Evolutionary conservation across 1,284 basidiomycete genomes (phyloP), one percentile per base, ranked within the genome.

Genomic region (Mrakiaceae sp.): DNA sequence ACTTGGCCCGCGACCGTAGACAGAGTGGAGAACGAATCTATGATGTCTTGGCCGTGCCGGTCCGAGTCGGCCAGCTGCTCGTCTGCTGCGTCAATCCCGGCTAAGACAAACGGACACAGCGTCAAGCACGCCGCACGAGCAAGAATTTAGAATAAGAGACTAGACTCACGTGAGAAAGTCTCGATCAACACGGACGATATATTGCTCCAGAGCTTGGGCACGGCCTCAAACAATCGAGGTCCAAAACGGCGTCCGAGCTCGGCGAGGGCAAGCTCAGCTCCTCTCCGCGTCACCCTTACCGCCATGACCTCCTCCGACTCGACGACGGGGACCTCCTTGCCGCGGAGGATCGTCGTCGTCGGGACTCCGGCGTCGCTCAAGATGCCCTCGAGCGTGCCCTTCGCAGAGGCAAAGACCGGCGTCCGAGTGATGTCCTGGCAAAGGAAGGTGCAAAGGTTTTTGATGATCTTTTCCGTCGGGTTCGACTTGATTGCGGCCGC

Each of bases 401-500:
- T 83, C 6, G 79, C 78, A 72, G 81, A 82, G 5, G 85, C 81
- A 74, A 98, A 98, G 2, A 95, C 87, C 1, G 95, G 93, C 0
- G 94, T 97, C 64, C 87, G 83, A 43, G 87, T 84, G 11, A 84
- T 81, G 74, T 99, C 96, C 72, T 92, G 89, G 75, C 95, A 98
- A 5, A 98, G 80, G 77, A 98, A 98, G 0, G 92, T 94, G 77
- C 92, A 95, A 4, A 98, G 83, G 73, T 99, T 99, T 79, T 93
- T 93, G 71, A 98, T 85, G 64, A 99, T 93, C 79, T 99, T 99
- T 72, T 94, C 90, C 82, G 88, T 70, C 79, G 82, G 82, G 66
- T 82, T 81, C 63, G 78, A 72, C 40, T 75, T 72, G 40, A 73
- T 70, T 81, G 74, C 84, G 81, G 69, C 80, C 70, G 71, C 85